Evolutionary conservation across 306 rosid species (phyloP), one percentile per base, ranked within the genome.

Genomic region (Cucurbita ficifolia): DNA sequence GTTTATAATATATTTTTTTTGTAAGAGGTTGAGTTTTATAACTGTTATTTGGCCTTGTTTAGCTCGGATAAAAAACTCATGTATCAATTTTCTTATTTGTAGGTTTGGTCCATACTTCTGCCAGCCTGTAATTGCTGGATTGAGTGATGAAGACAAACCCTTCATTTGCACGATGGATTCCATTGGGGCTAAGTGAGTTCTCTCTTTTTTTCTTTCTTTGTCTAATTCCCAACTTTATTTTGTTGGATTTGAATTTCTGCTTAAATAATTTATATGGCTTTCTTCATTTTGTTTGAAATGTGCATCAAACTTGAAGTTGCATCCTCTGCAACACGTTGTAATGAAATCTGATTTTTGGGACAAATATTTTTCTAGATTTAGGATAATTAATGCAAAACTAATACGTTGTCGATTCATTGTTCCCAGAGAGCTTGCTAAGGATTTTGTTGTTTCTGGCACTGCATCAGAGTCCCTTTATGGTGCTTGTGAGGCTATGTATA

Each of bases 381-480:
- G 74, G 45, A 29, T 14, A 48, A 46, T 22, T 3, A 12, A 29
- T 69, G 43, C 16, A 29, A 46, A 29, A 69, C 74, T 69, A 40
- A 70, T 46, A 29, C 4, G 35, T 56, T 56, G 48, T 76, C 75
- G 14, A 75, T 59, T 75, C 52, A 77, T 49, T 83, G 4, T 76
- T 42, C 72, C 24, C 90, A 95, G 99, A 89, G 99, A 95, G 74
- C 91, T 95, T 70, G 99, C 99, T 4, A 95, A 95, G 54, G 99
- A 95, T 78, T 95, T 95, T 73, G 97, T 95, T 80, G 99, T 95
- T 77, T 92, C 96, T 65, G 99, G 99, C 42, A 79, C 89, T 80
- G 99, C 99, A 42, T 91, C 99, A 3, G 99, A 95, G 84, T 95
- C 99, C 56, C 89, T 91, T 10, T 89, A 95, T 87, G 99, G 99